Percentiles rank a stretch among this genome's conserved stretches.
Conservation (phyloP, 2,329 filamentous ascomycete genomes). For the Ophiostoma sp. region DNA sequence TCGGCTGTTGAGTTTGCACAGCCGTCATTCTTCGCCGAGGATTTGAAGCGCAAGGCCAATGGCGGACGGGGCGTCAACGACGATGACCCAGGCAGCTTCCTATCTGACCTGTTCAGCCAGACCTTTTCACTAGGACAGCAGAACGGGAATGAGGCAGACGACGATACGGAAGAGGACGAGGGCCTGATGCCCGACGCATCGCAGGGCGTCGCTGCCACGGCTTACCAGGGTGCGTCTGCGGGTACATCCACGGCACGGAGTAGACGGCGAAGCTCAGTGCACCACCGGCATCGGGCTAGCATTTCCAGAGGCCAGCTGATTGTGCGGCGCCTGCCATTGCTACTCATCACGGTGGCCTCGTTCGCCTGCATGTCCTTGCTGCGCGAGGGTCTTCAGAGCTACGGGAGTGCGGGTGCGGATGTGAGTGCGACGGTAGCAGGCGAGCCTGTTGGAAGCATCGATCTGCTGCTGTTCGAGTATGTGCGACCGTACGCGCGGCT, state of each 20-base stretch:
- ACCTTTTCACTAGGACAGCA: slow-evolving; percentile 38
- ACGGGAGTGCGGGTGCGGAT: too few relatives aligned
- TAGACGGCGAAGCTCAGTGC: background rate
- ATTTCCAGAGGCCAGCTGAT: background rate
- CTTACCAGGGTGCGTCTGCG: background rate
- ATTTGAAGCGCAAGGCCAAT: slow-evolving; percentile 20
- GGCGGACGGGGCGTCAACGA: slow-evolving; percentile 19
- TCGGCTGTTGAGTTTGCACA: slow-evolving; percentile 36
- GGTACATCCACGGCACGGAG: background rate
- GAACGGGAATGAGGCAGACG: slow-evolving; percentile 31
- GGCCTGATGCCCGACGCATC: background rate
- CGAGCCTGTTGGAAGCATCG: background rate
- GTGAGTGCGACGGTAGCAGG: background rate
- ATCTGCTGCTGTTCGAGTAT: slow-evolving; percentile 12
- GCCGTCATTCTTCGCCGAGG: slow-evolving; percentile 54
- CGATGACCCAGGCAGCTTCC: slow-evolving; percentile 39
- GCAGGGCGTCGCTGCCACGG: background rate
- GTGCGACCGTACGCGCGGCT: slow-evolving; percentile 20
- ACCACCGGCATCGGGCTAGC: background rate
- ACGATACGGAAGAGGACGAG: slow-evolving; percentile 6
- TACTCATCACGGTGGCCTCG: slow-evolving; percentile 3
- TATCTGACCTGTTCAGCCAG: slow-evolving; percentile 43
- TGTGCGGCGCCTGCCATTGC: background rate
- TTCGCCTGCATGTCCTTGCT: background rate
- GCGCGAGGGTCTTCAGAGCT: background rate